Evolutionary conservation across 2,329 filamentous ascomycete species (phyloP).

Genomic region (Phaeosphaeriaceae sp.): DNA sequence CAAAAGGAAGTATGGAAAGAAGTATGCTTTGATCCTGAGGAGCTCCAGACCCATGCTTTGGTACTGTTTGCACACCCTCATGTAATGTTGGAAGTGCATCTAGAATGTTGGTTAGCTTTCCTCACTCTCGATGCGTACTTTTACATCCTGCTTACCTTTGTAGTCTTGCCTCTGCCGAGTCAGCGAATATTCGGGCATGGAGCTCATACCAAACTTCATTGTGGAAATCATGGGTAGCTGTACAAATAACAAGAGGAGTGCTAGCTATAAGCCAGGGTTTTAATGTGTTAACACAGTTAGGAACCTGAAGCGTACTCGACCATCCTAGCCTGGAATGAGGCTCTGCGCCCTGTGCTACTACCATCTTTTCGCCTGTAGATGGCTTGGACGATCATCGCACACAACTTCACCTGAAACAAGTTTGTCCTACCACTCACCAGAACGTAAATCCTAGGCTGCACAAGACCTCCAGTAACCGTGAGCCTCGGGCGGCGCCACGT

Average conservation of each 20-base stretch:
- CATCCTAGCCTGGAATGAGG: not conserved
- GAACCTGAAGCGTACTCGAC: not conserved
- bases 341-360: not conserved
- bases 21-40: slow-evolving; percentile 3
- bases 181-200: slow-evolving; percentile 5
- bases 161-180: slow-evolving; percentile 8
- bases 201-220: not conserved
- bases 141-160: not conserved
- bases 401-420: not conserved
- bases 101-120: not conserved
- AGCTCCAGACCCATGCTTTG: not conserved
- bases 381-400: not conserved
- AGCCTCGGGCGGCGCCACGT: slow-evolving; percentile 7
- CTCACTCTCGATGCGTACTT: not conserved
- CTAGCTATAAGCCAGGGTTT: not conserved
- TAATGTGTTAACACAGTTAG: not conserved
- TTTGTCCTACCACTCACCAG: not conserved
- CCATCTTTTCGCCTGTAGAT: not conserved
- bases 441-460: not conserved
- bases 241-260: not conserved
- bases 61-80: not conserved
- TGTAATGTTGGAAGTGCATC: not conserved
- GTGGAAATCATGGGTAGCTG: not conserved
- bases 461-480: not conserved
- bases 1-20: slow-evolving; percentile 1